phyloP scores from a whole-genome alignment of 2,329 filamentous ascomycete genomes.

The Aureobasidium uvarum region DNA sequence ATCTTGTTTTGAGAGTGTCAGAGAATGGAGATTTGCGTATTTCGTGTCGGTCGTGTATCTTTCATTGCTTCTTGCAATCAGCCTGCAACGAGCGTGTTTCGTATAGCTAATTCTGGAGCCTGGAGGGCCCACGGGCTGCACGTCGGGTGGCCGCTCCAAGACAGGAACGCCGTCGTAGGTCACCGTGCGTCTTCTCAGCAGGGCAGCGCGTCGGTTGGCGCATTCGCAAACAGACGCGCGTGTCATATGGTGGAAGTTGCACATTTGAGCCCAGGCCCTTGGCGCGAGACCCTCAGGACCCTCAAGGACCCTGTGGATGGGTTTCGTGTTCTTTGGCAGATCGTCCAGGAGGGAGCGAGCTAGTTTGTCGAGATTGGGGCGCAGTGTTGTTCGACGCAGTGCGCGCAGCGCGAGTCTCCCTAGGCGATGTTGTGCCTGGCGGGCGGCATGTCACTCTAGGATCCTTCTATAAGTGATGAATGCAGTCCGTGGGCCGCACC shows the following conservation, averaged over 20 bases:
- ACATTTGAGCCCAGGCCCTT: conserved; percentile 1
- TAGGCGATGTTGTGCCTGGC: conserved; percentile 4
- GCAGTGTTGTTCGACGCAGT: conserved; percentile 7
- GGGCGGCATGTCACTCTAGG: conserved; percentile 6
- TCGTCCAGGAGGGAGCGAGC: not conserved
- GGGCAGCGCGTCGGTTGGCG: not conserved
- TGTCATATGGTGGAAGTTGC: conserved; percentile 16
- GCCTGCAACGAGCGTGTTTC: not conserved
- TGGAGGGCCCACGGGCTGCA: not conserved
- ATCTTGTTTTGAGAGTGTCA: not conserved
- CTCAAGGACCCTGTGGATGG: not conserved
- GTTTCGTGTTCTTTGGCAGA: conserved; percentile 2
- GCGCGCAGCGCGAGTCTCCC: not conserved
- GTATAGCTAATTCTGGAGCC: not conserved
- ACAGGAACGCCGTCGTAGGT: not conserved
- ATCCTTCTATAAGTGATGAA: not conserved
- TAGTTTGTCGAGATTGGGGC: conserved; percentile 5
- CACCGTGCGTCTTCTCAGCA: not conserved
- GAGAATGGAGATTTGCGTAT: not conserved
- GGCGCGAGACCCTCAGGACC: not conserved
- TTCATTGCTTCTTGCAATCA: not conserved
- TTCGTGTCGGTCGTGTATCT: not conserved
- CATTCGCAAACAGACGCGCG: conserved; percentile 5
- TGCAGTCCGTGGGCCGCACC: not conserved
- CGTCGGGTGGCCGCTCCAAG: not conserved